phyloP scores from a whole-genome alignment of 768 basidiomycete genomes.

The Mycena latifolia region DNA sequence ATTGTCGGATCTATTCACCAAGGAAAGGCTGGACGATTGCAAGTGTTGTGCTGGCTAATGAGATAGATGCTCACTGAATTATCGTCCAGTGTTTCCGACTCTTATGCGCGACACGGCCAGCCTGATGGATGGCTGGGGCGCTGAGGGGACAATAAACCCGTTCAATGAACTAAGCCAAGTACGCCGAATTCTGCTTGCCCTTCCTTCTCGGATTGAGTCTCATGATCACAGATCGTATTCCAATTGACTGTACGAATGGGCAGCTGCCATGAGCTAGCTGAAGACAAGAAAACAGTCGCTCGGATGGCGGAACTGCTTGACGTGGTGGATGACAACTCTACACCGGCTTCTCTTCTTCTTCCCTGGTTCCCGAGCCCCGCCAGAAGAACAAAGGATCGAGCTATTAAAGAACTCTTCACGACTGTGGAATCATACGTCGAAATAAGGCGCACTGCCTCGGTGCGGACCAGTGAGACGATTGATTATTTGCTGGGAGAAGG shows the following conservation, averaged over 20 bases:
- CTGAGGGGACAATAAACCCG: not conserved
- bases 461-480: not conserved
- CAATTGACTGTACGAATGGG: slow-evolving; percentile 30
- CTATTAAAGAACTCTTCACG: not conserved
- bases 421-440: not conserved
- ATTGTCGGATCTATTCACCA: not conserved
- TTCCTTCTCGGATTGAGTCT: too few species aligned
- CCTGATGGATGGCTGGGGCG: slow-evolving; percentile 4
- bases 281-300: slow-evolving; percentile 1
- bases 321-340: slow-evolving; percentile 26
- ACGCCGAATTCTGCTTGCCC: not conserved
- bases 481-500: not conserved
- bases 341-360: slow-evolving; percentile 14
- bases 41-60: not conserved
- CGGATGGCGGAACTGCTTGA: slow-evolving; percentile 14
- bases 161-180: slow-evolving; percentile 4
- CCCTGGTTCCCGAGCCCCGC: slow-evolving; percentile 10
- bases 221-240: slow-evolving; percentile 28
- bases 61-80: not conserved
- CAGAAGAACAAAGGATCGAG: not conserved
- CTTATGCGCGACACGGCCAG: not conserved
- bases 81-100: not conserved
- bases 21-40: slow-evolving; percentile 1
- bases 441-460: not conserved
- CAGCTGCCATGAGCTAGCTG: slow-evolving; percentile 29